Conservation (phyloP, 768 basidiomycete genomes). For the Hypholoma sublateritium region DNA sequence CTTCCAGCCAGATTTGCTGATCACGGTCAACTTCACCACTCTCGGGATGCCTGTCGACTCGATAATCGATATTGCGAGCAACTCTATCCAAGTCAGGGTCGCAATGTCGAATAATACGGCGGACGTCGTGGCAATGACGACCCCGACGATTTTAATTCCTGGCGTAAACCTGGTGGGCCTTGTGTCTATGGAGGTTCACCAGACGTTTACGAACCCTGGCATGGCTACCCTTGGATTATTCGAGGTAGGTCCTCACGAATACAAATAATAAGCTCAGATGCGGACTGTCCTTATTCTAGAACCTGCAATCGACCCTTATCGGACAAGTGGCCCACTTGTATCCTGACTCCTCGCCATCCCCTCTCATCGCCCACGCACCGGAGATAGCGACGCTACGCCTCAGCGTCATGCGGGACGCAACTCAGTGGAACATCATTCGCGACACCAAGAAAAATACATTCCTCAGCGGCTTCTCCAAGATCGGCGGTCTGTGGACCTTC, state of each 20-base stretch:
- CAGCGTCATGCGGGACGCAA: neutral
- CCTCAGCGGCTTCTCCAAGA: neutral
- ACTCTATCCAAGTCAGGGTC: slow-evolving; percentile 10
- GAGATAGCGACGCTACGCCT: slow-evolving; percentile 15
- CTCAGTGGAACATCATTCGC: neutral
- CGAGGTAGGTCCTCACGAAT: slow-evolving; percentile 11
- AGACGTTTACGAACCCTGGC: neutral
- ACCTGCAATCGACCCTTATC: slow-evolving; percentile 11
- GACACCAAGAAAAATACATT: neutral
- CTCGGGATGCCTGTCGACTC: slow-evolving; percentile 1
- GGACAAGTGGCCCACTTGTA: slow-evolving; percentile 5
- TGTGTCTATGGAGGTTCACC: slow-evolving; percentile 5
- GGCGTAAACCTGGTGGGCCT: slow-evolving; percentile 16
- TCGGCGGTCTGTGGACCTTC: slow-evolving; percentile 1
- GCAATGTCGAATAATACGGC: slow-evolving; percentile 12
- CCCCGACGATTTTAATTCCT: slow-evolving; percentile 14
- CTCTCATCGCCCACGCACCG: slow-evolving; percentile 3
- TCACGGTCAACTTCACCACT: slow-evolving; percentile 18
- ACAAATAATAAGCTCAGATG: too few species aligned
- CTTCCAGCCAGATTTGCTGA: slow-evolving; percentile 14
- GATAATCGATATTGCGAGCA: slow-evolving; percentile 2
- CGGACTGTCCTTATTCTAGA: neutral
- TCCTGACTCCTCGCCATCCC: slow-evolving; percentile 11
- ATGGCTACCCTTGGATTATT: slow-evolving; percentile 15
- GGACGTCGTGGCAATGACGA: slow-evolving; percentile 8